Conservation (phyloP, 2,329 filamentous ascomycete genomes). For the Cadophora sp. region DNA sequence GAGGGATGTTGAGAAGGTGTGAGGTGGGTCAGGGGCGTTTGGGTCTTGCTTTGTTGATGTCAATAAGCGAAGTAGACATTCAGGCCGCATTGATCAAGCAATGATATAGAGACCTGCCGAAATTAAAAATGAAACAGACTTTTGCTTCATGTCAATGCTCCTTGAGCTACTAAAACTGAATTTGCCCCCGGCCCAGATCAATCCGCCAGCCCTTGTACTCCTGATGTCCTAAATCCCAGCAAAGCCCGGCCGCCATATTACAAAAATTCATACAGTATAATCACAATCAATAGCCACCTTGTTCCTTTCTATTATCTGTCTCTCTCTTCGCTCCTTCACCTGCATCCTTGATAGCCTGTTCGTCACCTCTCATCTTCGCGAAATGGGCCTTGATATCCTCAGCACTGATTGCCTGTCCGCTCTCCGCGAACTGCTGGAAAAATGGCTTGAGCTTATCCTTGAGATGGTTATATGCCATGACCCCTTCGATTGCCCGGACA, state of each 20-base stretch:
- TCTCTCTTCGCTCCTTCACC: conserved; percentile 40
- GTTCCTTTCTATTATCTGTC: conserved; percentile 50
- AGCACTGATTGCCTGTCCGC: conserved; percentile 83
- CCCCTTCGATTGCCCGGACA: conserved; percentile 91
- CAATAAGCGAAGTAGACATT: neutral
- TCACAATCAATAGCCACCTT: conserved; percentile 49
- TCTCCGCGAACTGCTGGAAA: conserved; percentile 92
- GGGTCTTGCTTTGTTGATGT: neutral
- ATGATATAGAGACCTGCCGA: neutral
- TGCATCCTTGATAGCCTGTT: conserved; percentile 53
- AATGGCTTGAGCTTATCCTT: conserved; percentile 97
- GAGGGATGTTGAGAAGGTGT: conserved; percentile 12
- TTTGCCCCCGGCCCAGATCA: neutral
- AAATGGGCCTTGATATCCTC: conserved; percentile 98
- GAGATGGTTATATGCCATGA: conserved; percentile 97
- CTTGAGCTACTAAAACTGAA: neutral
- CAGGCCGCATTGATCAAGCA: neutral
- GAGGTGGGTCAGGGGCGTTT: neutral
- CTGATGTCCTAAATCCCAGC: neutral
- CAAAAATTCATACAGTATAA: neutral
- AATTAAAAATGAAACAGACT: neutral
- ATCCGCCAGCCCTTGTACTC: neutral
- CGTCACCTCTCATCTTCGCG: conserved; percentile 90
- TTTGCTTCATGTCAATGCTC: neutral
- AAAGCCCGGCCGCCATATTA: neutral